Percentiles rank a stretch among this genome's conserved stretches.
These are phyloP conservation scores for Rhizopus delemar DNA, from an alignment of 371 early-diverging fungal genomes.

Conservation along the genomic window DNA sequence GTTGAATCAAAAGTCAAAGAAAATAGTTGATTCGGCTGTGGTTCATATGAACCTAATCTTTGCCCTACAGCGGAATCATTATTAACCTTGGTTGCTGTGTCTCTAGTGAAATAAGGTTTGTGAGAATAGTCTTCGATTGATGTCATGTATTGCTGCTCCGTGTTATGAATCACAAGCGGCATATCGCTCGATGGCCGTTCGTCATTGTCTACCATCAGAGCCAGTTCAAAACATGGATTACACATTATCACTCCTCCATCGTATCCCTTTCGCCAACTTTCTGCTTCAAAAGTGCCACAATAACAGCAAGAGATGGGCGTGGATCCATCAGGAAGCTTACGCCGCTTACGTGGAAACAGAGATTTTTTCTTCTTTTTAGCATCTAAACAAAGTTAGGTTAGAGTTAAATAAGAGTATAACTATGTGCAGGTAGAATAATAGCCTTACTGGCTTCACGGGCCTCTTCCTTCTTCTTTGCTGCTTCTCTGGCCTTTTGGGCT, in stretches of 20 bases:
- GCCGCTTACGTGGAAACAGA: conserved; percentile 36
- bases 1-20: conserved; percentile 78
- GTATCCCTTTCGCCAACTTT: conserved; percentile 70
- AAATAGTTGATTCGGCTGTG: conserved; percentile 77
- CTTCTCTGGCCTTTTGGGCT: conserved; percentile 55
- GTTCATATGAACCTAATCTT: conserved; percentile 69
- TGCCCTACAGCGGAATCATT: conserved; percentile 42
- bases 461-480: conserved; percentile 43
- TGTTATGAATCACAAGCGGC: conserved; percentile 26
- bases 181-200: conserved; percentile 18
- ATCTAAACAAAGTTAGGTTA: conserved; percentile 8
- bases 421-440: neutral
- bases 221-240: conserved; percentile 71
- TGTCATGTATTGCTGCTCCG: conserved; percentile 45
- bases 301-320: conserved; percentile 40
- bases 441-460: conserved; percentile 36
- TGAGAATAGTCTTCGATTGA: conserved; percentile 81
- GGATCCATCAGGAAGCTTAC: conserved; percentile 36
- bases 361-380: conserved; percentile 36
- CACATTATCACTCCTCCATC: conserved; percentile 83
- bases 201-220: conserved; percentile 49
- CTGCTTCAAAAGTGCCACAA: conserved; percentile 47
- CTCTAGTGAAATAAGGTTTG: conserved; percentile 77
- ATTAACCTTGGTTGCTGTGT: conserved; percentile 56
- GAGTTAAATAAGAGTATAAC: neutral